phyloP scores from a whole-genome alignment of 768 basidiomycete genomes.

The Neoboletus brunneissimus region DNA sequence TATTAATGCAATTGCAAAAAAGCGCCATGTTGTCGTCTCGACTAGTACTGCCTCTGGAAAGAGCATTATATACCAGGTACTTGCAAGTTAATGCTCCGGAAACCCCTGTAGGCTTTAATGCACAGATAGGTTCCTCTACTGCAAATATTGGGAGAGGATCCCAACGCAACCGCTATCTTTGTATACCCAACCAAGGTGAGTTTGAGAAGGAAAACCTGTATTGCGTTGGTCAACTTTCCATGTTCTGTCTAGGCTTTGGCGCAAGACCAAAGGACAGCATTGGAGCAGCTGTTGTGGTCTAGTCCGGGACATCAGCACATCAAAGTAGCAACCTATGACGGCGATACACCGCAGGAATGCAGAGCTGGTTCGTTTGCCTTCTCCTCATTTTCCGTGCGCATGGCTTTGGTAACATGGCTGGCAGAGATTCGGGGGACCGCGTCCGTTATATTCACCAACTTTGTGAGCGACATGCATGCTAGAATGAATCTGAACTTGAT shows the following conservation, averaged over 20 bases:
- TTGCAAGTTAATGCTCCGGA: neutral
- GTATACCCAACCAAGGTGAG: conserved; percentile 85
- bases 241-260: conserved; percentile 72
- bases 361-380: conserved; percentile 47
- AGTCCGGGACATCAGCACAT: conserved; percentile 63
- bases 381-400: neutral
- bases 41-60: conserved; percentile 91
- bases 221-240: neutral
- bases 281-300: conserved; percentile 61
- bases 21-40: conserved; percentile 78
- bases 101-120: neutral
- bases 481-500: neutral
- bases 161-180: conserved; percentile 66
- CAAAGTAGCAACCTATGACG: conserved; percentile 78
- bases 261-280: conserved; percentile 75
- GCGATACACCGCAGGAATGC: conserved; percentile 74
- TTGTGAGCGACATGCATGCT: conserved; percentile 44
- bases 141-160: conserved; percentile 59
- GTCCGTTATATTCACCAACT: conserved; percentile 87
- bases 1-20: conserved; percentile 56
- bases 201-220: neutral
- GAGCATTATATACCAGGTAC: conserved; percentile 82
- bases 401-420: neutral
- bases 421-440: conserved; percentile 68
- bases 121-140: conserved; percentile 63